Evolutionary conservation across 345 rosid species (phyloP).

Genomic region (Pistacia atlantica): DNA sequence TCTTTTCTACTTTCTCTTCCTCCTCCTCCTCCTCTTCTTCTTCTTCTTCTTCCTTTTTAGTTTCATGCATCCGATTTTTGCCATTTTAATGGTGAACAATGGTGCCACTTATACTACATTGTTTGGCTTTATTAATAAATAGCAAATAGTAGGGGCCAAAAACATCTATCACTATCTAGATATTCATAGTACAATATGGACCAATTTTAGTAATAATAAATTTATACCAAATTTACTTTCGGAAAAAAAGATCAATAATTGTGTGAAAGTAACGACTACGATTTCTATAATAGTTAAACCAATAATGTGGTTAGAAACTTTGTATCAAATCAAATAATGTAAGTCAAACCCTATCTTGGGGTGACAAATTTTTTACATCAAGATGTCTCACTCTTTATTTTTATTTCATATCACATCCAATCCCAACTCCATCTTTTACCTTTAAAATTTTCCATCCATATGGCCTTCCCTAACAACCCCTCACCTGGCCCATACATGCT

Average conservation of each 20-base stretch:
- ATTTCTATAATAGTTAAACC: too few relatives aligned
- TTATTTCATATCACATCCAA: background rate
- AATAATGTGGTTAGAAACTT: too few relatives aligned
- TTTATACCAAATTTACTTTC: too few relatives aligned
- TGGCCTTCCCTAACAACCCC: conserved; percentile 5
- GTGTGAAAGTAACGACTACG: too few relatives aligned
- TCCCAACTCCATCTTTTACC: background rate
- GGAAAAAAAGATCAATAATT: too few relatives aligned
- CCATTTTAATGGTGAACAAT: background rate
- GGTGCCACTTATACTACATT: background rate
- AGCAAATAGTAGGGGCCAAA: too few relatives aligned
- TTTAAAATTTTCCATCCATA: background rate
- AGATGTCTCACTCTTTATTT: conserved; percentile 1
- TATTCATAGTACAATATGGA: too few relatives aligned
- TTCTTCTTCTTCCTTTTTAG: background rate
- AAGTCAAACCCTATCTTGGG: too few relatives aligned
- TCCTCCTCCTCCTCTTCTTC: background rate
- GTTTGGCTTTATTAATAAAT: background rate
- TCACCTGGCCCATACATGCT: background rate
- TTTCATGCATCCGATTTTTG: background rate
- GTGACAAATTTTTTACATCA: background rate
- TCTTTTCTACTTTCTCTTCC: background rate
- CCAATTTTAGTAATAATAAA: too few relatives aligned
- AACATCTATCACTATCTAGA: too few relatives aligned
- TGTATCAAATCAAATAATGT: too few relatives aligned